Conservation (phyloP, 768 basidiomycete species). For the Mycena galopus region DNA sequence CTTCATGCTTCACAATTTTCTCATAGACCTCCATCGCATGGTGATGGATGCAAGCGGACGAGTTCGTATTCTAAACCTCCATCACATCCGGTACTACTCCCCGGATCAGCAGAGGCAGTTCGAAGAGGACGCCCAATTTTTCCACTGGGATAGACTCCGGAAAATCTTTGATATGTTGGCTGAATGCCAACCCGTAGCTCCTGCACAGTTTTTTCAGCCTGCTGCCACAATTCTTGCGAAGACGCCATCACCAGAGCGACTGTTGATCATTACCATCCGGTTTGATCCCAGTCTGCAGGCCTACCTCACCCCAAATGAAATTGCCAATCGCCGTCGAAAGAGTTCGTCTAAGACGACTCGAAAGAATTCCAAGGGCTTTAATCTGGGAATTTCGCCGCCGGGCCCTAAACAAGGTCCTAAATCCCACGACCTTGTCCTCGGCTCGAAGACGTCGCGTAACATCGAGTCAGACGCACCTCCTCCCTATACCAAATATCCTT, state of each 20-base stretch:
- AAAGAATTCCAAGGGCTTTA: background rate
- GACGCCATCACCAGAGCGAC: conserved; percentile 14
- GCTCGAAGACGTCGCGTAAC: background rate
- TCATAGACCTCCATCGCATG: background rate
- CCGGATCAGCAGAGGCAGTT: conserved; percentile 5
- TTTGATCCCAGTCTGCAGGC: background rate
- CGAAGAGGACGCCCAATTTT: conserved; percentile 6
- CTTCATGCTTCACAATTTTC: background rate
- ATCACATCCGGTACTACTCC: background rate
- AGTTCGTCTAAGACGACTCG: background rate
- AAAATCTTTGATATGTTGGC: background rate
- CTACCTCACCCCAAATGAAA: background rate
- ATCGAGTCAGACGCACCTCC: background rate
- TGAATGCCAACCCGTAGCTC: background rate
- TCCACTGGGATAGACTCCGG: background rate
- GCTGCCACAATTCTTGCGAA: background rate
- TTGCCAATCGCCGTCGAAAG: background rate
- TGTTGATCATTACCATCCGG: background rate
- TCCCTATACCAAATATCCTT: background rate
- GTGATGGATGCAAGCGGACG: conserved; percentile 10
- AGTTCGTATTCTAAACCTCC: conserved; percentile 4
- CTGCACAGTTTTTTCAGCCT: background rate
- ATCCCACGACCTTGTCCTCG: background rate
- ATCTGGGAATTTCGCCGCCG: background rate
- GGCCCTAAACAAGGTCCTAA: background rate